These are phyloP conservation scores for Termitomyces sp. DNA, from an alignment of 768 basidiomycete genomes.

Conservation along the genomic window DNA sequence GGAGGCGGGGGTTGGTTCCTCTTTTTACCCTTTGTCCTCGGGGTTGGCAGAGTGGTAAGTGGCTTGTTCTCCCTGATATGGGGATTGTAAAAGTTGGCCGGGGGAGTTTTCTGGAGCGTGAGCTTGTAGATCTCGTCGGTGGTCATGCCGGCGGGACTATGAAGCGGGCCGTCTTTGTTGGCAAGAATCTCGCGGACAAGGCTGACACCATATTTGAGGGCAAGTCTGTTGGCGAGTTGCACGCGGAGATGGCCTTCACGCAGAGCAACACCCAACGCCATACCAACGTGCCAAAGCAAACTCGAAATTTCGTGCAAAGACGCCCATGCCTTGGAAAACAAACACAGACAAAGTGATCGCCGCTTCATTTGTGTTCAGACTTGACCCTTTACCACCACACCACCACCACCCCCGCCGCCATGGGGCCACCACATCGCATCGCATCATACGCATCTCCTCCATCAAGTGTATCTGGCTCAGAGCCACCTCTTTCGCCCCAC, in stretches of 20 bases:
- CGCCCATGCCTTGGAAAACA: background rate
- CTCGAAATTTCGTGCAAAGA: constrained; percentile 4
- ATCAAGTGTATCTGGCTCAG: constrained; percentile 8
- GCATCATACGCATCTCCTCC: constrained; percentile 12
- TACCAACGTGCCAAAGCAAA: background rate
- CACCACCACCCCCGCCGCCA: constrained; percentile 10
- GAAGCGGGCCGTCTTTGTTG: constrained; percentile 16
- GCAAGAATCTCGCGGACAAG: constrained; percentile 28
- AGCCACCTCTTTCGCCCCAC: constrained; percentile 9
- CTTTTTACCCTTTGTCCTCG: background rate
- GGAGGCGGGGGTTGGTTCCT: constrained; percentile 18
- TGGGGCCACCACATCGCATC: constrained; percentile 26
- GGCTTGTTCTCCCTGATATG: background rate
- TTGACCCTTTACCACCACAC: background rate
- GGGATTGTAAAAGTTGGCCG: constrained; percentile 24
- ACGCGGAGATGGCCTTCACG: constrained; percentile 3
- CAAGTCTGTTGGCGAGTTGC: constrained; percentile 8
- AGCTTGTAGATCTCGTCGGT: constrained; percentile 33
- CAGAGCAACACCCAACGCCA: background rate
- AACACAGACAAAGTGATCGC: constrained; percentile 6
- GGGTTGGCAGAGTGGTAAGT: background rate
- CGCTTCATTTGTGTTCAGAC: background rate
- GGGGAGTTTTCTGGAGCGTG: constrained; percentile 21
- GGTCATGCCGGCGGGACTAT: constrained; percentile 20
- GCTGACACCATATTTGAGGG: constrained; percentile 14